Evolutionary conservation across 208 protist genomes (phyloP).

Genomic region (Tetramitus jugosus): DNA sequence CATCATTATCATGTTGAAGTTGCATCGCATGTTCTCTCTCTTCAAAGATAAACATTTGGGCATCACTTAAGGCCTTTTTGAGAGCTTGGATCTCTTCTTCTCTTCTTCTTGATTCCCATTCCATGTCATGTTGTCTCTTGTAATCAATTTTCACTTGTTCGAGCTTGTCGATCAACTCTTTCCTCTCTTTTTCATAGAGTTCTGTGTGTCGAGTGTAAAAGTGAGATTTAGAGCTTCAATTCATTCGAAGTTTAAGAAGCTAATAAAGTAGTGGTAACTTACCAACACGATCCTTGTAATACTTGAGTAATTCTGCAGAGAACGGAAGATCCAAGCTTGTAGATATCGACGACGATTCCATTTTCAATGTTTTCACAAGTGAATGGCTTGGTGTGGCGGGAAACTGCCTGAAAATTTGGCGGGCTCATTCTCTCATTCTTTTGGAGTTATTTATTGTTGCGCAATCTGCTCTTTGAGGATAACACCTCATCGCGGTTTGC

Average conservation of each 20-base stretch:
- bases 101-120: slow-evolving; percentile 17
- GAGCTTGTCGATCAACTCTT: neutral
- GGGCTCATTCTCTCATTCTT: too few relatives aligned
- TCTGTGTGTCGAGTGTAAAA: neutral
- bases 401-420: too few relatives aligned
- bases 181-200: neutral
- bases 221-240: neutral
- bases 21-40: slow-evolving; percentile 13
- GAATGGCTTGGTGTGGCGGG: too few relatives aligned
- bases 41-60: slow-evolving; percentile 12
- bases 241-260: neutral
- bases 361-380: too few relatives aligned
- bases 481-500: too few relatives aligned
- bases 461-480: too few relatives aligned
- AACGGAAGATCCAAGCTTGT: too few relatives aligned
- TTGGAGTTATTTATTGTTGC: too few relatives aligned
- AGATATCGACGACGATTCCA: too few relatives aligned
- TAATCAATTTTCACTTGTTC: neutral
- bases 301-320: neutral
- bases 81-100: slow-evolving; percentile 2
- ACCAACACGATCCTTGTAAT: neutral
- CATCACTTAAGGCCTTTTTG: neutral
- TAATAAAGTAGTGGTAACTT: neutral
- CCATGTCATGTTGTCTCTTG: neutral
- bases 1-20: slow-evolving; percentile 13